These are phyloP conservation scores for Ophiocordyceps camponoti-saundersi DNA, from an alignment of 2,329 filamentous ascomycete species.

Conservation along the genomic window DNA sequence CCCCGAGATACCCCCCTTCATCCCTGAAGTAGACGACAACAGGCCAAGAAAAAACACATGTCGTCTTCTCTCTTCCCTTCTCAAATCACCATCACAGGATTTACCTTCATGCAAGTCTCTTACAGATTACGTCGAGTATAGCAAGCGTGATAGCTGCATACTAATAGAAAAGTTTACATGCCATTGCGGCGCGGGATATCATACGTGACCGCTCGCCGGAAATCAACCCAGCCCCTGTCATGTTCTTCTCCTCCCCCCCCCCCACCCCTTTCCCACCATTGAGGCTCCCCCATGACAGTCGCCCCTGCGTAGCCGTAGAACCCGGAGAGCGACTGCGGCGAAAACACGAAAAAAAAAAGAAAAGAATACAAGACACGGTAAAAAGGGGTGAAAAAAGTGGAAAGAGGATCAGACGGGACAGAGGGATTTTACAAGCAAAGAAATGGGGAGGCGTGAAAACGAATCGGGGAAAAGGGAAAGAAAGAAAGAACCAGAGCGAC, in stretches of 20 bases:
- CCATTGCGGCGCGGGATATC: background rate
- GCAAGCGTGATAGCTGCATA: conserved; percentile 10
- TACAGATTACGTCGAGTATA: conserved; percentile 20
- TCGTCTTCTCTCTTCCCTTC: background rate
- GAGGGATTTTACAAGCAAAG: too few relatives aligned
- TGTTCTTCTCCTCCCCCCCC: background rate
- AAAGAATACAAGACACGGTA: too few relatives aligned
- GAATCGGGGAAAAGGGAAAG: background rate
- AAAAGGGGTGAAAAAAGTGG: too few relatives aligned
- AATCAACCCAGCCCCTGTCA: background rate
- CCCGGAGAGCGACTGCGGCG: too few relatives aligned
- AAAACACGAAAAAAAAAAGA: too few relatives aligned
- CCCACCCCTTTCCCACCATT: background rate
- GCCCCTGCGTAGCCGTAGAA: background rate
- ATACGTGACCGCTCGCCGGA: background rate
- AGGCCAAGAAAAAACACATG: too few relatives aligned
- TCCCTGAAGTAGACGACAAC: too few relatives aligned
- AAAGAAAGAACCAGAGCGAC: too few relatives aligned
- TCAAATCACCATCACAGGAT: background rate
- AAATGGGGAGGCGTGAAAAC: background rate
- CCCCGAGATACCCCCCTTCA: too few relatives aligned
- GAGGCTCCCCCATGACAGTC: background rate
- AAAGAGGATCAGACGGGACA: too few relatives aligned
- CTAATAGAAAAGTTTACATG: background rate
- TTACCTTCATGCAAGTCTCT: background rate